Percentiles rank a stretch among this genome's conserved stretches.
Evolutionary conservation across 2,329 filamentous ascomycete species (phyloP).

Genomic region (Scedosporium boydii): DNA sequence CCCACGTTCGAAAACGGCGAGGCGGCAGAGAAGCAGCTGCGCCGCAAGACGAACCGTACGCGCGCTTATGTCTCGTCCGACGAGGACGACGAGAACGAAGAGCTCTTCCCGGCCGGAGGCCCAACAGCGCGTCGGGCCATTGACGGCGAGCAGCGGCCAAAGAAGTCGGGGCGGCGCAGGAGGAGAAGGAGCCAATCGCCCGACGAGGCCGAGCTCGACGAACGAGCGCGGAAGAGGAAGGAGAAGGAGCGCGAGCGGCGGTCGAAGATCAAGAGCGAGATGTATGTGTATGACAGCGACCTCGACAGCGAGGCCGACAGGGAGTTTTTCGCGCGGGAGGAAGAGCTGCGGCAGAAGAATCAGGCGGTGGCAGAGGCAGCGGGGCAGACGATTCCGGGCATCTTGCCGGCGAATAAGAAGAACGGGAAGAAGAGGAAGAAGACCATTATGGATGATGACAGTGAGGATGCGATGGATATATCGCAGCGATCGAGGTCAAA

Average conservation of each 20-base stretch:
- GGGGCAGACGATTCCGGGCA: slow-evolving; percentile 17
- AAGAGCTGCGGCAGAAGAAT: slow-evolving; percentile 27
- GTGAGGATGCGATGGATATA: slow-evolving; percentile 18
- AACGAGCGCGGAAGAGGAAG: slow-evolving; percentile 50
- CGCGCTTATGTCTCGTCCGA: slow-evolving; percentile 58
- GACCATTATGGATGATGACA: slow-evolving; percentile 16
- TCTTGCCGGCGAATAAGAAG: slow-evolving; percentile 43
- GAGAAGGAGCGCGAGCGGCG: slow-evolving; percentile 68
- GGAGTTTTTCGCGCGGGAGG: slow-evolving; percentile 72
- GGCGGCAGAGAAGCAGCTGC: slow-evolving; percentile 68
- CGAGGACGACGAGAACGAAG: slow-evolving; percentile 35
- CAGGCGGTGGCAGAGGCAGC: slow-evolving; percentile 7
- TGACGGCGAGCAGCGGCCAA: slow-evolving; percentile 48
- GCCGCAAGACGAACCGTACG: slow-evolving; percentile 43
- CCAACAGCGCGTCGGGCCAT: slow-evolving; percentile 47
- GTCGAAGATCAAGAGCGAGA: slow-evolving; percentile 70
- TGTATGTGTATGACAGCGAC: slow-evolving; percentile 75
- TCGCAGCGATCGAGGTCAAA: slow-evolving; percentile 16
- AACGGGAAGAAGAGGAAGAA: slow-evolving; percentile 23
- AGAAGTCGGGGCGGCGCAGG: slow-evolving; percentile 37
- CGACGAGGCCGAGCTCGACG: slow-evolving; percentile 55
- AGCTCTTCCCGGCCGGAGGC: slow-evolving; percentile 60
- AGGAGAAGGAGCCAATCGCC: slow-evolving; percentile 22
- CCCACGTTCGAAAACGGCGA: slow-evolving; percentile 67
- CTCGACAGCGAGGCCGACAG: slow-evolving; percentile 62